Percentiles rank a stretch among this genome's conserved stretches.
phyloP scores from a whole-genome alignment of 345 rosid genomes.

The Pistacia atlantica region DNA sequence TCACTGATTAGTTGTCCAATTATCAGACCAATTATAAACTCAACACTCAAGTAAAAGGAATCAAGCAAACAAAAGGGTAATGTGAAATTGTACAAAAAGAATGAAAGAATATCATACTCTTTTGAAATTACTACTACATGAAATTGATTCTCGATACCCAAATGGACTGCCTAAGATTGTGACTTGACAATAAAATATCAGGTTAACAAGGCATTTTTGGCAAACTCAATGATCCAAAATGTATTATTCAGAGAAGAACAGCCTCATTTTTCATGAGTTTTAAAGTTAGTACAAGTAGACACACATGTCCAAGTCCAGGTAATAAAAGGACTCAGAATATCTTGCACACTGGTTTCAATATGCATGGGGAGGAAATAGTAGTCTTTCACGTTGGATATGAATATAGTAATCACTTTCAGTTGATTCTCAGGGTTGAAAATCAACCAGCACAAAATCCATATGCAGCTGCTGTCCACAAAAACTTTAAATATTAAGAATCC shows the following conservation, averaged over 20 bases:
- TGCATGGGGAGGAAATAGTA: background rate
- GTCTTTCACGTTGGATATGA: too few species aligned
- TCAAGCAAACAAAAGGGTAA: background rate
- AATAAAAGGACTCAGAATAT: background rate
- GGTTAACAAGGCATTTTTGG: background rate
- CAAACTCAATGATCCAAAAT: background rate
- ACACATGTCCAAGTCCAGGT: background rate
- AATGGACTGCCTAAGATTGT: background rate
- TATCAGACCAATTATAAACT: background rate
- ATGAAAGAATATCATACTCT: background rate
- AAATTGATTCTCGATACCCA: conserved; percentile 1
- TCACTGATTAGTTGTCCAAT: background rate
- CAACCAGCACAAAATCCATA: too few species aligned
- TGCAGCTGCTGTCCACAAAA: too few species aligned
- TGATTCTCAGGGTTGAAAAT: too few species aligned
- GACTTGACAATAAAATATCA: background rate
- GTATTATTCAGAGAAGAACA: background rate
- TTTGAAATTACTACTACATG: background rate
- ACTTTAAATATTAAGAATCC: too few species aligned
- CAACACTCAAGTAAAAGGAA: background rate
- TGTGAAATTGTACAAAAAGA: background rate
- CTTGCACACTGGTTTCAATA: background rate
- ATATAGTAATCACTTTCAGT: too few species aligned
- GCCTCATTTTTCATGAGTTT: background rate
- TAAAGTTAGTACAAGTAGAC: background rate